Evolutionary conservation across 139 green algal genomes (phyloP), one percentile per base, ranked within the genome.

Genomic region (Chlorella sp.): DNA sequence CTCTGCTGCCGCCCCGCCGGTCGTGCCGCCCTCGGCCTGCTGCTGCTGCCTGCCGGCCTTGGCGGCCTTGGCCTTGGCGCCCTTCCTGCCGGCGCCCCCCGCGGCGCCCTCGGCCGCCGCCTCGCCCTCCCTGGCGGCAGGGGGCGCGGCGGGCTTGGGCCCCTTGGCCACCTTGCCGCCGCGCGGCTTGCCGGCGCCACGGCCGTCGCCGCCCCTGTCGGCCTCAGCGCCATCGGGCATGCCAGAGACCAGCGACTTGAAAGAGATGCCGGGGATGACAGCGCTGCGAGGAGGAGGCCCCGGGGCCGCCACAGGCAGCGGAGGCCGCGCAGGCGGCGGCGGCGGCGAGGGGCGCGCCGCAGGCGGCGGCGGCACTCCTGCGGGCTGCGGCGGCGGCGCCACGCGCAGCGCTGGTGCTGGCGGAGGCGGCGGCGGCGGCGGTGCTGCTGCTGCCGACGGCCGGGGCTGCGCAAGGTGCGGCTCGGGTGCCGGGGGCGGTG

Each of bases 201-300:
- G 2, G 71, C 41, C 38, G 43, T 7, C 11, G 56, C 29, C 21
- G 71, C 17, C 35, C n/a, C 21, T 33, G 68, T 14, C 6, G 68
- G 8, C 38, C 27, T 14, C 56, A n/a, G n/a, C n/a, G n/a, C 50
- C 41, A 41, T 78, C 60, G 2, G 72, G 61, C 60, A 71, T 45
- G 1, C 72, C 72, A 2, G 60, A 41, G 45, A 78, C 21, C 61
- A 78, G 41, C 5, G 72, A 23, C 46, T 60, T 71, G 60, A 60
- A 78, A 3, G 72, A 78, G 3, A 68, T 25, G 0, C 72, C 72
- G 2, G 72, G 72, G 60, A 72, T 78, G 17, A 78, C 72, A 23
- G 53, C 36, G 29, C 71, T 77, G 58, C 42, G n/a, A n/a, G n/a
- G n/a, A n/a, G n/a, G n/a, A n/a, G n/a, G n/a, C n/a, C n/a, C n/a